Percentiles rank a stretch among this genome's conserved stretches.
Conservation (phyloP, 1,139 yeast species). For the Hyphopichia wangnamkhiaoensis region DNA sequence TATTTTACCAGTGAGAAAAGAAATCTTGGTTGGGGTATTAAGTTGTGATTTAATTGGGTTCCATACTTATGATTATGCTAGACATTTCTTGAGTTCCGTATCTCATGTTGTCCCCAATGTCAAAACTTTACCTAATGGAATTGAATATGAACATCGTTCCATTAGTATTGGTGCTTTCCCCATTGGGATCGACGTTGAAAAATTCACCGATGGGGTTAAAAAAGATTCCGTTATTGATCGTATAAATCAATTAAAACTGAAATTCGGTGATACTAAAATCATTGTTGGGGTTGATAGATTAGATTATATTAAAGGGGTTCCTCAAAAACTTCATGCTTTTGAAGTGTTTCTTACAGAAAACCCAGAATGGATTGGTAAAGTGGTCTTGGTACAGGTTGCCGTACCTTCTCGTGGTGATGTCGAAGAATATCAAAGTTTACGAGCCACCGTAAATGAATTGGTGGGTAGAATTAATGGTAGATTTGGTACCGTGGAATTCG, state of each 20-base stretch:
- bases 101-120: slow-evolving; percentile 74
- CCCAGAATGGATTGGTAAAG: slow-evolving; percentile 98
- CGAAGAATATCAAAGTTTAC: slow-evolving; percentile 91
- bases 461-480: slow-evolving; percentile 96
- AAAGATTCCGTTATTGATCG: slow-evolving; percentile 64
- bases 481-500: slow-evolving; percentile 96
- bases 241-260: slow-evolving; percentile 58
- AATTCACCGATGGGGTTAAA: slow-evolving; percentile 78
- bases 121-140: slow-evolving; percentile 88
- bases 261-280: slow-evolving; percentile 71
- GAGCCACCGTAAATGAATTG: slow-evolving; percentile 92
- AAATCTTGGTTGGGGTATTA: slow-evolving; percentile 86
- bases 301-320: slow-evolving; percentile 96
- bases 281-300: slow-evolving; percentile 95
- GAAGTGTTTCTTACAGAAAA: slow-evolving; percentile 89
- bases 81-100: slow-evolving; percentile 94
- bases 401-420: slow-evolving; percentile 98
- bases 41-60: slow-evolving; percentile 95
- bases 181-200: slow-evolving; percentile 94
- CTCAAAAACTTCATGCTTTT: slow-evolving; percentile 93
- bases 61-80: slow-evolving; percentile 99
- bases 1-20: slow-evolving; percentile 92
- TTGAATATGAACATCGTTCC: slow-evolving; percentile 71
- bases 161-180: slow-evolving; percentile 97
- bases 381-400: slow-evolving; percentile 92